Evolutionary conservation across 495 filamentous ascomycete genomes (phyloP), one percentile per base, ranked within the genome.

Genomic region (Neurospora tetraspora): DNA sequence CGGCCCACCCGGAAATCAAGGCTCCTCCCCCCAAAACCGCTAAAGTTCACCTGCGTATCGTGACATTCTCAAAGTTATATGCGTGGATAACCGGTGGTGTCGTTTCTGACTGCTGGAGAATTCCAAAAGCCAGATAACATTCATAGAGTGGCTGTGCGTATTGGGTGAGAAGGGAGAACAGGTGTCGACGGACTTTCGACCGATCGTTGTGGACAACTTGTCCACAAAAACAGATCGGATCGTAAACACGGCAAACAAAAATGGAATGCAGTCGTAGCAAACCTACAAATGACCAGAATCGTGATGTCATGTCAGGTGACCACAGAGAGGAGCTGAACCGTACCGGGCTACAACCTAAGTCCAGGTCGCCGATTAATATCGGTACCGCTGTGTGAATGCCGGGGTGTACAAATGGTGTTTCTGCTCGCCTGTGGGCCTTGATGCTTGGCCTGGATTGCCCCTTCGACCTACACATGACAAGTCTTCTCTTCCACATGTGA

Each of bases 1-100:
- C 18, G 69, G 61, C 43, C 65, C 73, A 72, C 73, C 70, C 42
- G 37, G 70, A 72, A 34, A 27, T 37, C n/a, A 18, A 42, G 20
- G 39, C 38, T n/a, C 34, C 27, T 45, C 42, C 36, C 71, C 71
- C 39, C 71, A 39, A 70, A 37, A 37, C 12, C 34, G 71, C 71
- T 47, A 70, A 73, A 68, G 4, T 34, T 5, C 16, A 20, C 11
- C 47, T 53, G 2, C 53, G 14, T 61, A 31, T 34, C 14, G 53
- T 61, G 14, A 61, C 23, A 61, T 61, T 61, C 5, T 18, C 27
- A 16, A 65, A 34, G 53, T 36, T 27, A 16, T 65, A 4, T 65
- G 53, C 53, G 27, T 65, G 53, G 27, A 65, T 27, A 34, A 65
- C 14, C 53, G 53, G 5, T 27, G 47, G 20, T 59, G 20, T 59